Evolutionary conservation across 2,329 filamentous ascomycete species (phyloP).

Genomic region (Coniella lustricola): DNA sequence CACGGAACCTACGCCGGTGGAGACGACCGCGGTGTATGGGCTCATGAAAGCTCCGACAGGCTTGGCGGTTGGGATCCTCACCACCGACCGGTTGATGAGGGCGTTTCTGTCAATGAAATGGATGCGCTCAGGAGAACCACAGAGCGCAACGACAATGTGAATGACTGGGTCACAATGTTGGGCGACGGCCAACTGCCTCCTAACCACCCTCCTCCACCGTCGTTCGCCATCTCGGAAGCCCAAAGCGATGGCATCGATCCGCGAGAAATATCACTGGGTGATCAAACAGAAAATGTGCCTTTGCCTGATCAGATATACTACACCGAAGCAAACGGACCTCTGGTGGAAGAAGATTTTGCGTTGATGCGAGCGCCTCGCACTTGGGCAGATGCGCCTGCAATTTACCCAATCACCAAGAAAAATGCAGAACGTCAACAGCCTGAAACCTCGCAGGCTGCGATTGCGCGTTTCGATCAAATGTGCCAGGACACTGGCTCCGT

Average conservation of each 20-base stretch:
- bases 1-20: constrained; percentile 24
- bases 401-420: constrained; percentile 36
- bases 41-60: constrained; percentile 31
- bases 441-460: constrained; percentile 45
- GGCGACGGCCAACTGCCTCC: constrained; percentile 11
- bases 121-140: constrained; percentile 33
- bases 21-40: constrained; percentile 36
- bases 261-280: constrained; percentile 37
- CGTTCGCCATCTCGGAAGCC: constrained; percentile 12
- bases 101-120: constrained; percentile 43
- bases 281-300: constrained; percentile 43
- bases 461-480: constrained; percentile 44
- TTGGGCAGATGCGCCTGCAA: constrained; percentile 43
- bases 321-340: constrained; percentile 30
- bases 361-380: constrained; percentile 41
- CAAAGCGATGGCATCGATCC: constrained; percentile 31
- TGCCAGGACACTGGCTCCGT: constrained; percentile 51
- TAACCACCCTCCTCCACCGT: constrained; percentile 19
- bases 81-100: constrained; percentile 35
- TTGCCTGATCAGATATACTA: constrained; percentile 45
- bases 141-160: constrained; percentile 44
- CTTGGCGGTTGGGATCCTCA: constrained; percentile 42
- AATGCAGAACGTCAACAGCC: constrained; percentile 36
- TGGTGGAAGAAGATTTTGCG: constrained; percentile 40
- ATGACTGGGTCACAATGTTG: constrained; percentile 39